Base-by-base conservation (phyloP, 176 grass and related monocot genomes). In the Oryza glaberrima region DNA sequence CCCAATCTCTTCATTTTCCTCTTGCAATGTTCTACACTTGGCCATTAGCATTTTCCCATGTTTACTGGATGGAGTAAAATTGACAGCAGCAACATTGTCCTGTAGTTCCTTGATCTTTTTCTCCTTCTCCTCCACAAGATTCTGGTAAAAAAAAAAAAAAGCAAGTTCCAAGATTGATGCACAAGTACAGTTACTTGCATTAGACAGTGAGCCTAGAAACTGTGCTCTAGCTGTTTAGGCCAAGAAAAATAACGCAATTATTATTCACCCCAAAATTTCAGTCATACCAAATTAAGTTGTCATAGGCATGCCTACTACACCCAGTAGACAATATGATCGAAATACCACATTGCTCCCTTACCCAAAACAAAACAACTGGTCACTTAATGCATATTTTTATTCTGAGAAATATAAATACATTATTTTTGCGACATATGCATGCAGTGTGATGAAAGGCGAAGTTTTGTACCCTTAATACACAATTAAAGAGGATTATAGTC, bases 81-180 rank as follows among this genome's bases (percentile, higher is more conserved):
- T 99, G 40, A 99, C 91, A 61, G 97, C 97, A 72, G 97, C 91
- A 73, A 99, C 90, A 86, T 99, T 99, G 84, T 99, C 97, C 76
- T 96, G 97, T 76, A 99, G 90, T 34, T 99, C 97, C 73, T 99
- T 99, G 73, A 99, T 96, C 84, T 96, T 99, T 68, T 96, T 99
- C 81, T 99, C 97, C 87, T 99, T 99, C 63, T 99, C 97, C 80
- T 99, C 97, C 30, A 91, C 92, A 56, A 99, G 67, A 82, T 88
- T 92, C 97, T 99, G 80, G 49, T 9, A 22, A 56, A 4, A 32
- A 32, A 30, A 25, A 25, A 26, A 26, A 76, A 77, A 86, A 79
- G 49, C 48, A 76, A 48, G 46, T 16, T 73, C 23, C 70, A 71
- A 80, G 83, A 69, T 79, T 32, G 9, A 26, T 38, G 36, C 36